These are phyloP conservation scores for Aureobasidium sp. DNA, from an alignment of 2,329 filamentous ascomycete species.

Conservation along the genomic window DNA sequence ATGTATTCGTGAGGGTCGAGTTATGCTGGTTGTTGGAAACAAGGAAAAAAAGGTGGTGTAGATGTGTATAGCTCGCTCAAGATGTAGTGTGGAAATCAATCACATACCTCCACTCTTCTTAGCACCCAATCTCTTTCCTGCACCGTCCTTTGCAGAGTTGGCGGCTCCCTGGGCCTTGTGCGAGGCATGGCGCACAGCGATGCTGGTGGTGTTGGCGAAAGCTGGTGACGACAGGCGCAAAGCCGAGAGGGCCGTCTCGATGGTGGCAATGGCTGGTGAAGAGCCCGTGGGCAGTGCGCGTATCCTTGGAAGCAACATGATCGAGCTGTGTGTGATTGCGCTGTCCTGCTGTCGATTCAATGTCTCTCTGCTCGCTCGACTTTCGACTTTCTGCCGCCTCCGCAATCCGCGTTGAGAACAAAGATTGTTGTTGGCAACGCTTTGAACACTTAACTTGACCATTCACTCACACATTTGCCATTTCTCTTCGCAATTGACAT, in stretches of 20 bases:
- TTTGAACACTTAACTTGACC: background rate
- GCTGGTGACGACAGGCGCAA: conserved; percentile 22
- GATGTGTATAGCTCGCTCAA: background rate
- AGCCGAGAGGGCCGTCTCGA: conserved; percentile 23
- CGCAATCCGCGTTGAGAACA: background rate
- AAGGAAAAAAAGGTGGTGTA: background rate
- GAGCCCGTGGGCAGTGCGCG: conserved; percentile 7
- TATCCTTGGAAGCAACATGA: conserved; percentile 15
- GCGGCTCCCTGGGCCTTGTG: conserved; percentile 58
- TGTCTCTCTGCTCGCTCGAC: background rate
- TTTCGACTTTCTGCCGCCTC: conserved; percentile 1
- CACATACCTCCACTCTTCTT: conserved; percentile 81
- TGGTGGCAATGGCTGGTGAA: background rate
- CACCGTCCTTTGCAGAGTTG: conserved; percentile 61
- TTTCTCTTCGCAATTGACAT: background rate
- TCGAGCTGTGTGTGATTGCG: background rate
- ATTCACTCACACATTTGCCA: background rate
- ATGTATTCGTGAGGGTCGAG: too few species aligned
- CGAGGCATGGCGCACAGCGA: conserved; percentile 47
- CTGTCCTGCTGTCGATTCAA: background rate
- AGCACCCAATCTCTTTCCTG: conserved; percentile 83
- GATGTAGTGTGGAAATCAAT: too few species aligned
- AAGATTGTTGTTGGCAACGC: background rate
- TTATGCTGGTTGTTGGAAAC: background rate
- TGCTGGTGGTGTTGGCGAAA: conserved; percentile 12